Conservation (phyloP, 257 asterid genomes). For the Fraxinus quadrangulata region DNA sequence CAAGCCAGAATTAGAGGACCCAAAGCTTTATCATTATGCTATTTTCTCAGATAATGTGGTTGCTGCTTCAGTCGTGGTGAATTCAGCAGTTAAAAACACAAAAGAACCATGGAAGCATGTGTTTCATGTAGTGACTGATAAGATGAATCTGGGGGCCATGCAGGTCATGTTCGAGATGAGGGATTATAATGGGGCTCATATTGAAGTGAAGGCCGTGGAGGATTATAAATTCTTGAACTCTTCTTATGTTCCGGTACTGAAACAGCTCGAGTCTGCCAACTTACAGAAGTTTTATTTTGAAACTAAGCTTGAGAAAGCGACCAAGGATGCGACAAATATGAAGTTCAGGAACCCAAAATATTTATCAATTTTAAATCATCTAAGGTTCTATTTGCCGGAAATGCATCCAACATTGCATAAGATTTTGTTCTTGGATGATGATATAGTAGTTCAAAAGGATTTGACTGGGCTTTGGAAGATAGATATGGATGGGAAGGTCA, state of each 20-base stretch:
- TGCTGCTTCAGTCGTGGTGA: constrained; percentile 62
- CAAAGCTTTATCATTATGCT: constrained; percentile 54
- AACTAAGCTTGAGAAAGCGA: constrained; percentile 51
- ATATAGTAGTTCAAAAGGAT: constrained; percentile 46
- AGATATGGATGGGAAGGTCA: constrained; percentile 54
- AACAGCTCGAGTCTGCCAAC: constrained; percentile 44
- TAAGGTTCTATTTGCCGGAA: constrained; percentile 50
- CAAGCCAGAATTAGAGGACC: constrained; percentile 47
- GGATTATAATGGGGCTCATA: constrained; percentile 44
- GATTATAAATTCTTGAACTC: constrained; percentile 47
- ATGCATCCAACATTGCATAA: constrained; percentile 47
- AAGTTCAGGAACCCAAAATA: constrained; percentile 49
- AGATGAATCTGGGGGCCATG: constrained; percentile 62
- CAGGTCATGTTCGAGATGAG: constrained; percentile 58
- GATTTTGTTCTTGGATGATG: constrained; percentile 51
- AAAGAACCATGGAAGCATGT: constrained; percentile 56
- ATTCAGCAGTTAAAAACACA: constrained; percentile 49
- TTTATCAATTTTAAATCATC: constrained; percentile 42
- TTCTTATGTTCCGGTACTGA: constrained; percentile 47
- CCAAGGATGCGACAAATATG: constrained; percentile 45
- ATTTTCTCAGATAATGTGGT: constrained; percentile 56
- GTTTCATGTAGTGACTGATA: constrained; percentile 61
- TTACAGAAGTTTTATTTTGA: constrained; percentile 45
- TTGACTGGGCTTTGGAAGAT: constrained; percentile 45
- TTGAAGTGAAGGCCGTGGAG: constrained; percentile 55